Evolutionary conservation across 1,284 basidiomycete species (phyloP).

Genomic region (Rhodotorula sp.): DNA sequence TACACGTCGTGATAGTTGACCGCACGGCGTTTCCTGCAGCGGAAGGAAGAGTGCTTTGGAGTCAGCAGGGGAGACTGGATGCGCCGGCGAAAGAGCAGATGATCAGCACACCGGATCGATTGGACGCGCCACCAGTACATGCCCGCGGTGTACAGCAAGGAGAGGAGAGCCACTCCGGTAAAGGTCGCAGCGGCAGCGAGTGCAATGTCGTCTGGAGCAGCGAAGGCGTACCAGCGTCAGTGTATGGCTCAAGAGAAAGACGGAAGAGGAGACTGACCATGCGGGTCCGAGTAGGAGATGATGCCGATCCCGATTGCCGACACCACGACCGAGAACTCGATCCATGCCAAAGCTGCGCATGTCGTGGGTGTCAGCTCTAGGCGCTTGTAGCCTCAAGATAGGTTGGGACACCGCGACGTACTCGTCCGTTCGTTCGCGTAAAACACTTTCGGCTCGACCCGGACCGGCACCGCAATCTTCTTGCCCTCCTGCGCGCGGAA

Average conservation of each 20-base stretch:
- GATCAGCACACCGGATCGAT: constrained; percentile 58
- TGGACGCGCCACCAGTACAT: constrained; percentile 84
- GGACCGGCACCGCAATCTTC: constrained; percentile 84
- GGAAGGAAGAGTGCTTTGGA: background rate
- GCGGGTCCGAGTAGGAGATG: constrained; percentile 44
- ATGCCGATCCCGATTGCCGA: constrained; percentile 84
- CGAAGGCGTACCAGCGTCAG: too few relatives aligned
- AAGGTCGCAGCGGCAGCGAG: constrained; percentile 69
- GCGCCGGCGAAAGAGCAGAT: background rate
- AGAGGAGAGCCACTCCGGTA: constrained; percentile 81
- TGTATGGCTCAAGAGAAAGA: too few relatives aligned
- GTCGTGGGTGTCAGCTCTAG: background rate
- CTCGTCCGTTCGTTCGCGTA: constrained; percentile 87
- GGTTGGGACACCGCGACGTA: constrained; percentile 1
- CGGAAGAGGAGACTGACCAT: constrained; percentile 12
- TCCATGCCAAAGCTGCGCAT: constrained; percentile 58
- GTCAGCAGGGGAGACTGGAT: background rate
- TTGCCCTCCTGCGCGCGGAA: constrained; percentile 85
- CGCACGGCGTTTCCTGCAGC: constrained; percentile 59
- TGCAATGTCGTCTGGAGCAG: constrained; percentile 39
- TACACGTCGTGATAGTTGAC: constrained; percentile 79
- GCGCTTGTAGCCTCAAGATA: constrained; percentile 23
- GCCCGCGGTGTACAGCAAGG: constrained; percentile 81
- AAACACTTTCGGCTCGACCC: constrained; percentile 96
- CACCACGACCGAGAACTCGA: constrained; percentile 85